Percentiles rank a stretch among this genome's conserved stretches.
Evolutionary conservation across 352 stramenopile genomes (phyloP).

Genomic region (Globisporangium splendens): DNA sequence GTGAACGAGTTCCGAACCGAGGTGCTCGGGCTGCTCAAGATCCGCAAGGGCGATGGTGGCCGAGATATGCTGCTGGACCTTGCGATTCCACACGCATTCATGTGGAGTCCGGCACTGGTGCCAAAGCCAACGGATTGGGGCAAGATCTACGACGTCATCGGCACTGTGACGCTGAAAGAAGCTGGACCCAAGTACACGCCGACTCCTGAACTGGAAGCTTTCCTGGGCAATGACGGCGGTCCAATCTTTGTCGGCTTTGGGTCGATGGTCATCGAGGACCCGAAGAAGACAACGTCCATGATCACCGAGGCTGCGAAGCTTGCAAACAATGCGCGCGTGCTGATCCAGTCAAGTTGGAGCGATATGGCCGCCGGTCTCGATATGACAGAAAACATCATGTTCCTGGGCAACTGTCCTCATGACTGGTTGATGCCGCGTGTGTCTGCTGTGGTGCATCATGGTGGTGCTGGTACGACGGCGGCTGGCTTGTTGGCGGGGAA

Average conservation of each 20-base stretch:
- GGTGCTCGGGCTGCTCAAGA: slow-evolving; percentile 35
- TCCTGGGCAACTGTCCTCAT: too few species aligned
- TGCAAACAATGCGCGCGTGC: too few species aligned
- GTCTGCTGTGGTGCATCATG: slow-evolving; percentile 7
- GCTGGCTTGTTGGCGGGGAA: slow-evolving; percentile 88
- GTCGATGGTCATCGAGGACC: slow-evolving; percentile 89
- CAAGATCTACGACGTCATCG: slow-evolving; percentile 16
- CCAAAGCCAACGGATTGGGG: slow-evolving; percentile 63
- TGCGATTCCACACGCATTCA: slow-evolving; percentile 60
- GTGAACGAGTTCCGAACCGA: slow-evolving; percentile 55
- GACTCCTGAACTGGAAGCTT: slow-evolving; percentile 50
- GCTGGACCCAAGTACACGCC: slow-evolving; percentile 44
- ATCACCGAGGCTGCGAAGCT: slow-evolving; percentile 76
- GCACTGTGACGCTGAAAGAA: slow-evolving; percentile 18
- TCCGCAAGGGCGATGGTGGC: slow-evolving; percentile 30
- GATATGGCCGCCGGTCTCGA: too few species aligned
- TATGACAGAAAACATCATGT: too few species aligned
- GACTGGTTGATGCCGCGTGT: too few species aligned
- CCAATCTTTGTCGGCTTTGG: slow-evolving; percentile 95
- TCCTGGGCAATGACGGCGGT: slow-evolving; percentile 43
- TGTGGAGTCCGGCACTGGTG: slow-evolving; percentile 62
- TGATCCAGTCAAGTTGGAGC: too few species aligned
- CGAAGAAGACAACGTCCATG: slow-evolving; percentile 68
- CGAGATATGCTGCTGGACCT: slow-evolving; percentile 26
- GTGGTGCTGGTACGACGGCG: slow-evolving; percentile 88